Percentiles rank a stretch among this genome's conserved stretches.
These are phyloP conservation scores for Neofusicoccum parvum DNA, from an alignment of 2,329 filamentous ascomycete species.

Conservation along the genomic window DNA sequence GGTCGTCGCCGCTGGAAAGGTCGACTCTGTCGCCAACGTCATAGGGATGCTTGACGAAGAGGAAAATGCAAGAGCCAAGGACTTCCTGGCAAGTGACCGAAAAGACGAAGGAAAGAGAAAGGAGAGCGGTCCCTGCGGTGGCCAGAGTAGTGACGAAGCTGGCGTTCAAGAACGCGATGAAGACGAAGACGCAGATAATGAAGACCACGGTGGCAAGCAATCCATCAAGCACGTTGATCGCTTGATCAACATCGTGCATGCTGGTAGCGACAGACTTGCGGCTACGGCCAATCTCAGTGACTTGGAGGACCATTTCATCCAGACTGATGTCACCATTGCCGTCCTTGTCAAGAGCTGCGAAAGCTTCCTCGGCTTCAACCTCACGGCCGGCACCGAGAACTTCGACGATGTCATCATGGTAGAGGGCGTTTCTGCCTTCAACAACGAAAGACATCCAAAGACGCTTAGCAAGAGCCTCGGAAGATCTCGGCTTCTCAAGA, in stretches of 20 bases:
- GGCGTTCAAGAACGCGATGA: slow-evolving; percentile 85
- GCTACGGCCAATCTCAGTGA: slow-evolving; percentile 81
- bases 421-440: slow-evolving; percentile 80
- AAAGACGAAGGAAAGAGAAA: slow-evolving; percentile 97
- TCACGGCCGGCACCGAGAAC: slow-evolving; percentile 77
- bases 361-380: slow-evolving; percentile 82
- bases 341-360: slow-evolving; percentile 78
- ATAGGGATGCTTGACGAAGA: slow-evolving; percentile 98
- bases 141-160: slow-evolving; percentile 83
- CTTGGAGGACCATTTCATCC: slow-evolving; percentile 90
- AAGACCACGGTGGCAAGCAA: slow-evolving; percentile 81
- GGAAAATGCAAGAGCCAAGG: slow-evolving; percentile 96
- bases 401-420: slow-evolving; percentile 79
- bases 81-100: slow-evolving; percentile 90
- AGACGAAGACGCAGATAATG: slow-evolving; percentile 80
- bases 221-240: slow-evolving; percentile 86
- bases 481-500: slow-evolving; percentile 78
- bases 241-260: slow-evolving; percentile 97
- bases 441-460: slow-evolving; percentile 99
- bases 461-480: slow-evolving; percentile 88
- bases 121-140: slow-evolving; percentile 85
- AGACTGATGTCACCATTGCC: slow-evolving; percentile 91
- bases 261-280: slow-evolving; percentile 87
- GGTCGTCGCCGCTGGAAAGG: slow-evolving; percentile 61
- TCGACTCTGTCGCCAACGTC: slow-evolving; percentile 95